phyloP scores from a whole-genome alignment of 805 yeast genomes.

The Kodamaea jinghongensis region DNA sequence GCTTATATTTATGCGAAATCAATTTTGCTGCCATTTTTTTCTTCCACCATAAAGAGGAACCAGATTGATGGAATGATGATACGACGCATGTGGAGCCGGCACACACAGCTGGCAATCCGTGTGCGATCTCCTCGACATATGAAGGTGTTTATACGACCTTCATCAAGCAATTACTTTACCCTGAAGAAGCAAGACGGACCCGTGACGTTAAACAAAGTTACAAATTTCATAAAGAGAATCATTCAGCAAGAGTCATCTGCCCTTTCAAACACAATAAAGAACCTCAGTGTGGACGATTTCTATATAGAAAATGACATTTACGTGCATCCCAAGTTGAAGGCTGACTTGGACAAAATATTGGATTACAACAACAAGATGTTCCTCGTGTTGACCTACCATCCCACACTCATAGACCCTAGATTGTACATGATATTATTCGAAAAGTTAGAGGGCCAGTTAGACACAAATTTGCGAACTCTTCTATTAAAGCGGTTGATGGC shows the following conservation, averaged over 20 bases:
- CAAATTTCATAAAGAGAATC: conserved; percentile 9
- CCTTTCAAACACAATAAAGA: conserved; percentile 9
- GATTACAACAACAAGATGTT: conserved; percentile 31
- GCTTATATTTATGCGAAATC: no score
- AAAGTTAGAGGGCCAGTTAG: conserved; percentile 16
- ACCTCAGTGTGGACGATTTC: neutral
- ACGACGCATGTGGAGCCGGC: no score
- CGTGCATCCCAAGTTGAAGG: conserved; percentile 9
- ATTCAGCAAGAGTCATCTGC: conserved; percentile 13
- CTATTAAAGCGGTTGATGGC: conserved; percentile 28
- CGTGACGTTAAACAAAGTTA: conserved; percentile 4
- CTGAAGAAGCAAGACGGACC: neutral
- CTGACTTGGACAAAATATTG: conserved; percentile 20
- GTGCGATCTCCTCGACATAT: no score
- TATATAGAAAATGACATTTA: conserved; percentile 1
- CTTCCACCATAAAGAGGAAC: no score
- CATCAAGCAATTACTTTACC: neutral
- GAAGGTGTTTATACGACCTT: neutral
- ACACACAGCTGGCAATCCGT: no score
- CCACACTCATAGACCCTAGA: conserved; percentile 29
- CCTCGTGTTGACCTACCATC: conserved; percentile 30
- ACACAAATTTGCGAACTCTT: conserved; percentile 19
- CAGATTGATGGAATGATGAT: no score
- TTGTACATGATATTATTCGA: conserved; percentile 21
- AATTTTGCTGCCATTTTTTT: no score